Evolutionary conservation across 805 yeast species (phyloP).

Genomic region (Saturnispora gosingensis): DNA sequence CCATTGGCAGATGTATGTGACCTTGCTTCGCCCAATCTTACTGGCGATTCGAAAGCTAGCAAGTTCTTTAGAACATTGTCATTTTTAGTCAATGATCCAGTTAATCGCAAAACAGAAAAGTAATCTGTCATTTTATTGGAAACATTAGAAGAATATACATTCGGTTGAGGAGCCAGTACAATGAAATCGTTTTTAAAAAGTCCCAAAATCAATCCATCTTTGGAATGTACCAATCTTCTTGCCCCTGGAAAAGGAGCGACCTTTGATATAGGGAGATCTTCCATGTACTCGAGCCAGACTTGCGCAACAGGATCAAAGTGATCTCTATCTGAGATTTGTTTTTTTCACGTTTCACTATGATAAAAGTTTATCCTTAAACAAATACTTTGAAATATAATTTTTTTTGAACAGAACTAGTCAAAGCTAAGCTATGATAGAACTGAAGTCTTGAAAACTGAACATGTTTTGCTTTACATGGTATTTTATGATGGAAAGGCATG

Average conservation of each 20-base stretch:
- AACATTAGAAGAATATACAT: neutral
- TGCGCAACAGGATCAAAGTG: neutral
- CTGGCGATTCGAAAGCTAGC: conserved; percentile 6
- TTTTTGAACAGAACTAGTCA: no score
- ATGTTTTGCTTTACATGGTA: no score
- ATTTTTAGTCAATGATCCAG: conserved; percentile 8
- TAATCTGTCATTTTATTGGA: conserved; percentile 8
- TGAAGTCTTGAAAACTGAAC: no score
- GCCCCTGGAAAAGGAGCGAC: conserved; percentile 4
- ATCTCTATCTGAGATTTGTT: neutral
- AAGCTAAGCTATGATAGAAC: no score
- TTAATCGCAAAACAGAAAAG: conserved; percentile 5
- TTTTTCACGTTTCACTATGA: neutral
- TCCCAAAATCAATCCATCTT: conserved; percentile 13
- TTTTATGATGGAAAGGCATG: no score
- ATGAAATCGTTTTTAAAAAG: conserved; percentile 10
- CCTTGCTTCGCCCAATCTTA: conserved; percentile 11
- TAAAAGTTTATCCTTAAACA: no score
- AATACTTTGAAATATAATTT: no score
- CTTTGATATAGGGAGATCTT: conserved; percentile 7
- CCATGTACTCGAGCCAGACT: neutral
- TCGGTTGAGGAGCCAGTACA: conserved; percentile 6
- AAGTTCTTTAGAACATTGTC: conserved; percentile 10
- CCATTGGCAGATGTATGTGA: conserved; percentile 4
- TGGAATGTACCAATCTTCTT: conserved; percentile 7